These are phyloP conservation scores for Starmera caribaea DNA, from an alignment of 805 yeast genomes.

Conservation along the genomic window DNA sequence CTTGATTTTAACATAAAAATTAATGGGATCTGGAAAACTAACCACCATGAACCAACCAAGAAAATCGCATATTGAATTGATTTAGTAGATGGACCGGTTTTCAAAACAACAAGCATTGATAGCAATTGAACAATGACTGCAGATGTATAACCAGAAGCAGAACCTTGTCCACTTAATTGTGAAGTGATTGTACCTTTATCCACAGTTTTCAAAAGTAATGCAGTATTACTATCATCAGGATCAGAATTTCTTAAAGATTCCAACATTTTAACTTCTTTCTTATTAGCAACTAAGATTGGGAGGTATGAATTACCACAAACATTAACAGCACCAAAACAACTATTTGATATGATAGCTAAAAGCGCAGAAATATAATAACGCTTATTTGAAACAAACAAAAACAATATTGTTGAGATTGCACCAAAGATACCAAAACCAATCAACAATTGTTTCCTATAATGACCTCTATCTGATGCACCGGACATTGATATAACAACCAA, in stretches of 20 bases:
- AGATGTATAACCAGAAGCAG: constrained; percentile 60
- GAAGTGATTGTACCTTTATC: constrained; percentile 33
- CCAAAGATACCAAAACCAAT: constrained; percentile 53
- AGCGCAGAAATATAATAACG: constrained; percentile 44
- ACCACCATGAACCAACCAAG: constrained; percentile 73
- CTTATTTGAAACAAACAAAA: constrained; percentile 26
- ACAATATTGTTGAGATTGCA: constrained; percentile 39
- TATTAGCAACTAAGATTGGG: constrained; percentile 47
- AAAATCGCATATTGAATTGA: constrained; percentile 52
- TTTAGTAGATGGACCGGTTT: constrained; percentile 25
- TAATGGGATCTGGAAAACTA: constrained; percentile 58
- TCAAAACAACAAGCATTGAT: constrained; percentile 41
- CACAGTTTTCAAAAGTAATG: not conserved
- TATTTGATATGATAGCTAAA: constrained; percentile 52
- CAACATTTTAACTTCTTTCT: constrained; percentile 11
- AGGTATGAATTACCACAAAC: constrained; percentile 72
- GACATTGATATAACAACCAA: constrained; percentile 61
- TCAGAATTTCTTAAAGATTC: constrained; percentile 2
- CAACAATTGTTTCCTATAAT: constrained; percentile 46
- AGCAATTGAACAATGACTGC: constrained; percentile 58
- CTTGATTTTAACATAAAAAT: constrained; percentile 35
- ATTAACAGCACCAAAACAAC: constrained; percentile 68
- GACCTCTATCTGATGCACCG: constrained; percentile 61
- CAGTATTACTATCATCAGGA: not conserved
- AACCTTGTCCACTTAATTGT: constrained; percentile 55